Evolutionary conservation across 352 stramenopile species (phyloP).

Genomic region (Phytophthora palmivora): DNA sequence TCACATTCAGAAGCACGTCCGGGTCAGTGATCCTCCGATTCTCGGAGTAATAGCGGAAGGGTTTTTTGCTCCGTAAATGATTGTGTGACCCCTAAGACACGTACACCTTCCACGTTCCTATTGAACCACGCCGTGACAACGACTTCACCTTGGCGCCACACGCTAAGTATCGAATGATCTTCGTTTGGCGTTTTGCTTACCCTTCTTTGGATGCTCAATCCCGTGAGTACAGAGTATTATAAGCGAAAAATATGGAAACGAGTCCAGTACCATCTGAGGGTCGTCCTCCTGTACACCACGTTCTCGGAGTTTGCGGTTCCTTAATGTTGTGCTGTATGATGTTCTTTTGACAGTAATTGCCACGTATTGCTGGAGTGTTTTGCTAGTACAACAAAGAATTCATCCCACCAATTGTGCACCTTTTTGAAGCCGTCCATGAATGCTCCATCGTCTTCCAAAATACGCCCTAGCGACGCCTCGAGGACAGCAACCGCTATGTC

Average conservation of each 20-base stretch:
- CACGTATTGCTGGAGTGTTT: no score
- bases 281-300: no score
- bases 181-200: constrained; percentile 3
- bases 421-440: no score
- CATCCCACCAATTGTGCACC: no score
- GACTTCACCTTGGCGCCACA: constrained; percentile 5
- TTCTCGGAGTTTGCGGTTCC: no score
- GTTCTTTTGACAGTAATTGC: no score
- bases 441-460: no score
- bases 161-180: constrained; percentile 1
- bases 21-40: constrained; percentile 13
- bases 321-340: no score
- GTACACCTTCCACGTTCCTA: constrained; percentile 1
- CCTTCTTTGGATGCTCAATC: constrained; percentile 9
- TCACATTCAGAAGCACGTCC: neutral
- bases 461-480: no score
- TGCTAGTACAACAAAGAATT: no score
- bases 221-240: constrained; percentile 11
- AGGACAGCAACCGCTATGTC: no score
- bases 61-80: neutral
- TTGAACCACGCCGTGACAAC: neutral
- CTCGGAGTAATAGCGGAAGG: constrained; percentile 4
- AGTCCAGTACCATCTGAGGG: no score
- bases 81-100: neutral
- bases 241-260: constrained; percentile 8